phyloP scores from a whole-genome alignment of 495 filamentous ascomycete species.

The Aspergillus bertholletiae region DNA sequence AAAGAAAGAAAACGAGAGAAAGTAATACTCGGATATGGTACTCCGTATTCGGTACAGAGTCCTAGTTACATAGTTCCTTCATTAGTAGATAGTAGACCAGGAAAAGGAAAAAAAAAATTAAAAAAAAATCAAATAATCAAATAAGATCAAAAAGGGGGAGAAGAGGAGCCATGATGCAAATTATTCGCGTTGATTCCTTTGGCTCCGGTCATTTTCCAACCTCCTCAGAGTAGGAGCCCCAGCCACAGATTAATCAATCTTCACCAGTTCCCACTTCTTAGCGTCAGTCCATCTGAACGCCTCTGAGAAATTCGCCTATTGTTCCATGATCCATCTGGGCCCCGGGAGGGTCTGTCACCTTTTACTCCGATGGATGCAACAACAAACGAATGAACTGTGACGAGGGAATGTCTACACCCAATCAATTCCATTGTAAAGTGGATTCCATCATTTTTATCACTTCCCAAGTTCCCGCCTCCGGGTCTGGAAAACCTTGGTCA shows the following conservation, averaged over 20 bases:
- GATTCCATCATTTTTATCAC: conserved; percentile 5
- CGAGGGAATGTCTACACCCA: neutral
- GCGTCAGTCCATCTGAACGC: conserved; percentile 8
- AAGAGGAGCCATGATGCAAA: neutral
- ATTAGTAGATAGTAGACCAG: neutral
- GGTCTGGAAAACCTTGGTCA: neutral
- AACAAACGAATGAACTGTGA: neutral
- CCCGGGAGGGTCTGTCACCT: conserved; percentile 5
- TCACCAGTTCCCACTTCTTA: conserved; percentile 11
- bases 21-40: neutral
- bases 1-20: neutral
- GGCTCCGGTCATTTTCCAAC: neutral
- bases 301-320: neutral
- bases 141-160: too few relatives aligned
- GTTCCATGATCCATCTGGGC: neutral
- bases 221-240: neutral
- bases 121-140: neutral
- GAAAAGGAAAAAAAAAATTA: neutral
- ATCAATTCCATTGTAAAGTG: conserved; percentile 1
- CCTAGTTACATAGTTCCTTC: neutral
- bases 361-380: neutral
- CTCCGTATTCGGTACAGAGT: too few relatives aligned
- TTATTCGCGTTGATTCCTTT: conserved; percentile 1
- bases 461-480: neutral
- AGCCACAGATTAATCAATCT: conserved; percentile 14